Evolutionary conservation across 2,329 filamentous ascomycete species (phyloP).

Genomic region (Fusarium luffae): DNA sequence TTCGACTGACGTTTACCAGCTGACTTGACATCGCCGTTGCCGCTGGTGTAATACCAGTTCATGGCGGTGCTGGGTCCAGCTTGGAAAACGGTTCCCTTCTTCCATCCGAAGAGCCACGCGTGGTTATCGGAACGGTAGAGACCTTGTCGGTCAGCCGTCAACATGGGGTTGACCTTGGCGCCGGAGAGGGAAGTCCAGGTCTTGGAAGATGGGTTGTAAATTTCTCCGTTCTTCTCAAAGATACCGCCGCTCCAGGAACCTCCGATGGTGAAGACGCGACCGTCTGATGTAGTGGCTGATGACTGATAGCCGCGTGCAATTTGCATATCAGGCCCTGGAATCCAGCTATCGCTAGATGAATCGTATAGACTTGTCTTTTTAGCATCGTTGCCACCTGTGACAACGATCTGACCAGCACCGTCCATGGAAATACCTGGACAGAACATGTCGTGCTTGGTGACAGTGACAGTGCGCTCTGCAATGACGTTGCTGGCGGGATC

Average conservation of each 20-base stretch:
- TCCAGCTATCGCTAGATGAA: slow-evolving; percentile 18
- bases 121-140: slow-evolving; percentile 54
- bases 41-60: slow-evolving; percentile 64
- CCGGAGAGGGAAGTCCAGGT: slow-evolving; percentile 39
- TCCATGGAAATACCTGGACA: slow-evolving; percentile 66
- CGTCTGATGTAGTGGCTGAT: slow-evolving; percentile 15
- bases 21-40: slow-evolving; percentile 33
- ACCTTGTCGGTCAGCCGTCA: slow-evolving; percentile 55
- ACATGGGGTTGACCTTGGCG: slow-evolving; percentile 57
- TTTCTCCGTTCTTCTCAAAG: slow-evolving; percentile 25
- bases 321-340: slow-evolving; percentile 23
- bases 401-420: slow-evolving; percentile 60
- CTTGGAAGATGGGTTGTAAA: slow-evolving; percentile 11
- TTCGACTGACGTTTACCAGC: slow-evolving; percentile 43
- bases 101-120: slow-evolving; percentile 50
- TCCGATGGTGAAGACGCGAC: slow-evolving; percentile 25
- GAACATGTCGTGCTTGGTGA: slow-evolving; percentile 66
- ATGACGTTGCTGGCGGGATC: slow-evolving; percentile 5
- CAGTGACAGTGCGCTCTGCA: slow-evolving; percentile 39
- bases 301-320: slow-evolving; percentile 24
- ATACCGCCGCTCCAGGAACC: slow-evolving; percentile 28
- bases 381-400: slow-evolving; percentile 65
- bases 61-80: slow-evolving; percentile 63
- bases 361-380: slow-evolving; percentile 61
- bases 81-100: slow-evolving; percentile 62